These are phyloP conservation scores for Themeda triandra DNA, from an alignment of 176 grass and related monocot species.

Conservation along the genomic window DNA sequence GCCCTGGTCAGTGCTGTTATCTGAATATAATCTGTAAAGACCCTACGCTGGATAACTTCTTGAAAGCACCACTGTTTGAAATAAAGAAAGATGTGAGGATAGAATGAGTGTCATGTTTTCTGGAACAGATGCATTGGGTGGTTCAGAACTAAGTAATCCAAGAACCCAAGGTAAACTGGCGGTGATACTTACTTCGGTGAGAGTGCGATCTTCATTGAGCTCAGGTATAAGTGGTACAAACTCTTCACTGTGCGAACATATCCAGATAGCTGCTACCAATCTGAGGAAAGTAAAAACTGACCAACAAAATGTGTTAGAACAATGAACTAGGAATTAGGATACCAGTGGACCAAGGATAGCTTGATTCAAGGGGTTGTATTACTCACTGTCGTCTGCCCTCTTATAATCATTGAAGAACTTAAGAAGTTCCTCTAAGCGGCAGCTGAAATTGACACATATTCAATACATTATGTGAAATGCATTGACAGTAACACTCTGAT, in stretches of 20 bases:
- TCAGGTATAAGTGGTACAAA: neutral
- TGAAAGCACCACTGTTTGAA: constrained; percentile 23
- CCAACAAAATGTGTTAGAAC: constrained; percentile 29
- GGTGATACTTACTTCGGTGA: constrained; percentile 24
- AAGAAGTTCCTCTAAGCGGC: constrained; percentile 25
- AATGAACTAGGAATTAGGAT: neutral
- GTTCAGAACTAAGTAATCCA: constrained; percentile 6
- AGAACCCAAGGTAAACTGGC: neutral
- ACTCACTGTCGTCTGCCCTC: neutral
- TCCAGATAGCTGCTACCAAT: constrained; percentile 33
- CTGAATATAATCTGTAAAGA: neutral
- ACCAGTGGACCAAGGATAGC: neutral
- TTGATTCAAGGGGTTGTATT: constrained; percentile 6
- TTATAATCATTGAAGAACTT: neutral
- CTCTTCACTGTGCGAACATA: constrained; percentile 16
- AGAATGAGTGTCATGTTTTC: neutral
- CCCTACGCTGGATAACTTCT: neutral
- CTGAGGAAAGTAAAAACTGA: constrained; percentile 50
- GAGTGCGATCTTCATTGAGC: neutral
- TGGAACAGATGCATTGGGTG: constrained; percentile 3
- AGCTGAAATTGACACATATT: constrained; percentile 6
- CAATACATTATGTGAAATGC: neutral
- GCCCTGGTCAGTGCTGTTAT: constrained; percentile 5
- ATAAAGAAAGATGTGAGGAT: neutral
- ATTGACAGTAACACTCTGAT: neutral